Conservation (phyloP, 2,329 filamentous ascomycete species). For the Clonostachys solani region DNA sequence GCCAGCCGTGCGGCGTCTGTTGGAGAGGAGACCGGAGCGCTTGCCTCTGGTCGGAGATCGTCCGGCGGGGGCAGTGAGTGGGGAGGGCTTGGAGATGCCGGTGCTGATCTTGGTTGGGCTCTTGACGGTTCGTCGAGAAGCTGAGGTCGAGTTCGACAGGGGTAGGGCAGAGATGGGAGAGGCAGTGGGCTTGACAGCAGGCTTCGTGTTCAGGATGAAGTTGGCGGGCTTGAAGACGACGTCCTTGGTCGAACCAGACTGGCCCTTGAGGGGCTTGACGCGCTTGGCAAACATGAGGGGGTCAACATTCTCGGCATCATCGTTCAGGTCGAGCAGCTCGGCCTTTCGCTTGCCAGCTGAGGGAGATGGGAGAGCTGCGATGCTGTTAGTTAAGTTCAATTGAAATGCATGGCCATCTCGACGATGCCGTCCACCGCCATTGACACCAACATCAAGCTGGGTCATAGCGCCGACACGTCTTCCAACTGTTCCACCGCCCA, state of each 20-base stretch:
- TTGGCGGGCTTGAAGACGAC: constrained; percentile 37
- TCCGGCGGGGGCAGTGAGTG: constrained; percentile 67
- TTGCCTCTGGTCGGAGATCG: constrained; percentile 74
- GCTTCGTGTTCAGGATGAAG: constrained; percentile 35
- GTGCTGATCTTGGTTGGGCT: constrained; percentile 42
- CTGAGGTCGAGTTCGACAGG: constrained; percentile 22
- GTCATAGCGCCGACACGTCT: background rate
- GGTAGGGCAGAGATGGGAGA: constrained; percentile 19
- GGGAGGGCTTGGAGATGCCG: constrained; percentile 39
- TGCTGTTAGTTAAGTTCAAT: background rate
- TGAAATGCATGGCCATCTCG: too few species aligned
- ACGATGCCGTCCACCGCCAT: too few species aligned
- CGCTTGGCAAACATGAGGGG: constrained; percentile 54
- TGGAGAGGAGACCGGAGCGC: constrained; percentile 63
- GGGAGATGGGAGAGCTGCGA: constrained; percentile 25
- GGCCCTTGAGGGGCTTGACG: constrained; percentile 43
- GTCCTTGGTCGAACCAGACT: constrained; percentile 32
- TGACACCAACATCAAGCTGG: too few species aligned
- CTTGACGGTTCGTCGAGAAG: constrained; percentile 40
- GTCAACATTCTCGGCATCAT: constrained; percentile 60
- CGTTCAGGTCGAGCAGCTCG: constrained; percentile 37
- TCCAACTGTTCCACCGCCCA: background rate
- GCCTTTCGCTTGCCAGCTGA: constrained; percentile 54
- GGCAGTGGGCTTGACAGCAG: constrained; percentile 16
- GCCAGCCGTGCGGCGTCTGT: constrained; percentile 60